Evolutionary conservation across 2,329 filamentous ascomycete genomes (phyloP), one percentile per base, ranked within the genome.

Genomic region (Mycosphaerella arachidis): DNA sequence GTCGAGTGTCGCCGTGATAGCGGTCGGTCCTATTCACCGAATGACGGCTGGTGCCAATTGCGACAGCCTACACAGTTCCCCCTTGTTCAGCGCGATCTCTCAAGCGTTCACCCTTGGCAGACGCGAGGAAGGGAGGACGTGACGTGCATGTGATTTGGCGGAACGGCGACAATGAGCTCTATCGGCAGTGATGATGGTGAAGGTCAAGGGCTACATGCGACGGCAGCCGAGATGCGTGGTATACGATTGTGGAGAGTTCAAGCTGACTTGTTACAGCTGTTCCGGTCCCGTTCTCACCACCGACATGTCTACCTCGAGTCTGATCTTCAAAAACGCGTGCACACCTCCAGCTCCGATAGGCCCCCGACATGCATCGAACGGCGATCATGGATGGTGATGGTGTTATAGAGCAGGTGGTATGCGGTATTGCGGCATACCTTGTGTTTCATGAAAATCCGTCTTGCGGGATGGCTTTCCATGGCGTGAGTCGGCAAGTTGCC

Each of bases 151-250:
- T 43, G 57, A 33, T 43, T 31, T 31, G 24, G 55, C 48, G 50
- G 56, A 20, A 37, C 27, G 48, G 62, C 54, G 62, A 24, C 53
- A 48, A 24, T 20, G 37, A 18, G 53, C 35, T 48, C 43, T n/a
- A 16, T 31, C 43, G 20, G 53, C 27, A 50, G 33, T 27, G 60
- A 48, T 55, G 57, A 35, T 40, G 56, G 18, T 29, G 61, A 48
- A 58, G 51, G 53, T 50, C 50, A 50, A 12, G 12, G 1, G 31
- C 31, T 35, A 35, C 31, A 35, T 35, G 31, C 12, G 31, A 8
- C 7, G 8, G 27, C 20, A 20, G 16, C 24, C 48, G 53, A 40
- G 53, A 31, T 55, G 24, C 3, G 24, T 24, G 24, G 24, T 24
- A 24, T 24, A 24, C 24, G 24, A 24, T 3, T 24, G 24, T 24